phyloP scores from a whole-genome alignment of 257 asterid species.

The Cinchona pubescens region DNA sequence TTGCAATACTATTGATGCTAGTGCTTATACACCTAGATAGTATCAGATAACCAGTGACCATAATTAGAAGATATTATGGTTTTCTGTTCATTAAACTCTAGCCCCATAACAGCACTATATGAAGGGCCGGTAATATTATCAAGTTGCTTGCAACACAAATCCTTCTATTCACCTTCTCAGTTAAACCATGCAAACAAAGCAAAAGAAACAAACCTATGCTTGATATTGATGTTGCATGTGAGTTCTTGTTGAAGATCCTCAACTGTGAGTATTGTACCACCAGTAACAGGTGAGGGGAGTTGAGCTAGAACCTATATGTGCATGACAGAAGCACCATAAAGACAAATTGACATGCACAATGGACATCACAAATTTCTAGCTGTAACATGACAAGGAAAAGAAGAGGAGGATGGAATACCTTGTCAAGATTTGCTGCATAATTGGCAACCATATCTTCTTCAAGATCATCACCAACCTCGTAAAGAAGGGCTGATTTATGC shows the following conservation, averaged over 20 bases:
- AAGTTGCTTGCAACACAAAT: not conserved
- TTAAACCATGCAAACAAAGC: not conserved
- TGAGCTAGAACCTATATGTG: constrained; percentile 68
- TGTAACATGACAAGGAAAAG: constrained; percentile 1
- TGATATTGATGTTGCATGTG: constrained; percentile 71
- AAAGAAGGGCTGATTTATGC: constrained; percentile 84
- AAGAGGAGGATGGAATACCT: constrained; percentile 43
- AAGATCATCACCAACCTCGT: constrained; percentile 97
- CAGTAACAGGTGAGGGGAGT: constrained; percentile 81
- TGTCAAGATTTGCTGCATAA: constrained; percentile 86
- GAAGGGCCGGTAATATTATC: not conserved
- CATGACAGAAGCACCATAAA: constrained; percentile 13
- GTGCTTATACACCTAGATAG: no score
- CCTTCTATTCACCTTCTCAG: not conserved
- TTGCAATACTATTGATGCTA: no score
- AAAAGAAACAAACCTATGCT: constrained; percentile 64
- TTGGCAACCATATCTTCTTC: constrained; percentile 81
- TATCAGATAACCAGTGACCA: not conserved
- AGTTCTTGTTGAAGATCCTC: constrained; percentile 98
- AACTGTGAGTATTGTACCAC: constrained; percentile 78
- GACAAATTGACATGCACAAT: not conserved
- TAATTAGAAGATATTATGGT: not conserved
- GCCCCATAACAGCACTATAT: not conserved
- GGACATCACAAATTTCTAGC: not conserved
- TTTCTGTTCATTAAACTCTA: not conserved